phyloP scores from a whole-genome alignment of 805 yeast genomes.

The Spathaspora girioi region DNA sequence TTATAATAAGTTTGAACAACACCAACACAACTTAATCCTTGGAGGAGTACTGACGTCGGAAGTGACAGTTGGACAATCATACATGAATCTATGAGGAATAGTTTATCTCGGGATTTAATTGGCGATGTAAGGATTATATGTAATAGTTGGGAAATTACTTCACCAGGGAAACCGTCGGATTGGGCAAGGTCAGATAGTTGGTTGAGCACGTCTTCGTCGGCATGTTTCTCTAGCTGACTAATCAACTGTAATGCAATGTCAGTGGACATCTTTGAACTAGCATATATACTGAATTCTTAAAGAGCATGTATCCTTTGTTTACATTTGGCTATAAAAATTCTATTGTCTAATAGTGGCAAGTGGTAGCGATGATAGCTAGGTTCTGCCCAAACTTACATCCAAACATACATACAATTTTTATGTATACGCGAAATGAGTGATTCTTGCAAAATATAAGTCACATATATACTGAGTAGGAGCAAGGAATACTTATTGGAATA shows the following conservation, averaged over 20 bases:
- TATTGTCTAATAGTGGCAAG: too few species aligned
- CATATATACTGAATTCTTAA: not conserved
- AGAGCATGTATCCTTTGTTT: not conserved
- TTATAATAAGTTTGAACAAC: slow-evolving; percentile 14
- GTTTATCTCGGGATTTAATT: slow-evolving; percentile 1
- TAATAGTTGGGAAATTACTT: not conserved
- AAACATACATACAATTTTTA: too few species aligned
- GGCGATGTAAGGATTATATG: slow-evolving; percentile 3
- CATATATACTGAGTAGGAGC: too few species aligned
- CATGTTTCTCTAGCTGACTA: not conserved
- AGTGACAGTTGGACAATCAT: slow-evolving; percentile 5
- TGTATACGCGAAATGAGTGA: too few species aligned
- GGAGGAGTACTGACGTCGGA: slow-evolving; percentile 4
- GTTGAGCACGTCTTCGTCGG: not conserved
- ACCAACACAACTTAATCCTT: slow-evolving; percentile 11
- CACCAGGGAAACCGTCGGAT: slow-evolving; percentile 2
- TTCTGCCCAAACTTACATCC: too few species aligned
- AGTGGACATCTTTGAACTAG: not conserved
- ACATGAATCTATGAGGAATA: slow-evolving; percentile 2
- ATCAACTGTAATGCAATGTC: not conserved
- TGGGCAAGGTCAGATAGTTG: not conserved
- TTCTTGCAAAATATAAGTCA: too few species aligned
- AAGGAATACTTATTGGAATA: too few species aligned
- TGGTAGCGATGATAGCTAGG: too few species aligned
- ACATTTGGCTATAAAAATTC: not conserved